phyloP scores from a whole-genome alignment of 352 stramenopile genomes.

The Phytopythium litorale region DNA sequence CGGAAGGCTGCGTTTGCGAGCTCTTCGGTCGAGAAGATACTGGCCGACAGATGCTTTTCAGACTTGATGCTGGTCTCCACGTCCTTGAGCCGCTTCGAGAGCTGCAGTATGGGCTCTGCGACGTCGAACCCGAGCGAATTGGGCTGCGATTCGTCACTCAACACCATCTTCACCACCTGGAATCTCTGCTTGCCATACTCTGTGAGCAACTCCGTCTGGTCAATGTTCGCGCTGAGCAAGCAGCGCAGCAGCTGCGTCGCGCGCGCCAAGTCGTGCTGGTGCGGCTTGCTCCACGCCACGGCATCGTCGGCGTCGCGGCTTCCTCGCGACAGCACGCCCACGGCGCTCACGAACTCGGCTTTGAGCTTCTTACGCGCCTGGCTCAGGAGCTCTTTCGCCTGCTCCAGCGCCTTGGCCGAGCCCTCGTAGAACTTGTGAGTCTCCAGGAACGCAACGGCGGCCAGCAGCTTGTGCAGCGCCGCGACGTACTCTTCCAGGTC shows the following conservation, averaged over 20 bases:
- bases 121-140: constrained; percentile 38
- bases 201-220: constrained; percentile 43
- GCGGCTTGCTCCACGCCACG: constrained; percentile 39
- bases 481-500: constrained; percentile 67
- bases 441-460: constrained; percentile 69
- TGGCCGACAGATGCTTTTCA: constrained; percentile 45
- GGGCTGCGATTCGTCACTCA: constrained; percentile 26
- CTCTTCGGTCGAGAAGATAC: constrained; percentile 61
- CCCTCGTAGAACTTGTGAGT: constrained; percentile 70
- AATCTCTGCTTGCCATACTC: constrained; percentile 75
- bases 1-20: constrained; percentile 60
- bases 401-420: constrained; percentile 63
- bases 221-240: constrained; percentile 47
- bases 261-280: constrained; percentile 47
- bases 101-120: constrained; percentile 21
- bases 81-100: constrained; percentile 36
- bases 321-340: constrained; percentile 54
- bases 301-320: constrained; percentile 21
- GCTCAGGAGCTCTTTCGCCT: constrained; percentile 51
- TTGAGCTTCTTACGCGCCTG: constrained; percentile 67
- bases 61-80: constrained; percentile 52
- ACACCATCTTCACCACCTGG: constrained; percentile 50
- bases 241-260: constrained; percentile 58
- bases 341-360: constrained; percentile 62
- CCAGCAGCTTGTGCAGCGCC: constrained; percentile 59